These are phyloP conservation scores for Diaporthe eres DNA, from an alignment of 2,329 filamentous ascomycete species.

Conservation along the genomic window DNA sequence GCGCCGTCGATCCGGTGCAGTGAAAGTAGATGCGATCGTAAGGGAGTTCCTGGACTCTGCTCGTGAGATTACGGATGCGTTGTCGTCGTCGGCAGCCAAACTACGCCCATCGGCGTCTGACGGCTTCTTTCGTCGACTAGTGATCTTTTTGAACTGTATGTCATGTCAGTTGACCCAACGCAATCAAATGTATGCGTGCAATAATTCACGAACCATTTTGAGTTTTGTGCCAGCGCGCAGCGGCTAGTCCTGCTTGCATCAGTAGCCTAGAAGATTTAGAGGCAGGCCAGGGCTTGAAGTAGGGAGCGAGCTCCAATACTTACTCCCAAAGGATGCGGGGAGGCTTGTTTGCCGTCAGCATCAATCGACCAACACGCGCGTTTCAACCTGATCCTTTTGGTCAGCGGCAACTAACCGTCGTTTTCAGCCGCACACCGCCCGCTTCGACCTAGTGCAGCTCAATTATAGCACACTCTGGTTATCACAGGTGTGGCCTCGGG, in stretches of 20 bases:
- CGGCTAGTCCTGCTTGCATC: not conserved
- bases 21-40: not conserved
- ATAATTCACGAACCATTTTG: not conserved
- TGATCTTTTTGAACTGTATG: not conserved
- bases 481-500: not conserved
- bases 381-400: not conserved
- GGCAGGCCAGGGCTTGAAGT: not conserved
- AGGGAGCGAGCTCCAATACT: not conserved
- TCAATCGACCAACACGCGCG: not conserved
- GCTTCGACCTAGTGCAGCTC: not conserved
- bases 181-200: too few species aligned
- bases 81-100: not conserved
- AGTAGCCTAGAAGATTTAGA: not conserved
- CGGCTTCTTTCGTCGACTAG: not conserved
- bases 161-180: not conserved
- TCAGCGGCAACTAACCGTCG: not conserved
- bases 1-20: not conserved
- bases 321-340: not conserved
- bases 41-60: not conserved
- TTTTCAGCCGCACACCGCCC: not conserved
- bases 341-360: conserved; percentile 1
- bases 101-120: not conserved
- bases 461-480: not conserved
- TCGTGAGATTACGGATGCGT: not conserved
- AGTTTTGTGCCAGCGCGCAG: not conserved